These are phyloP conservation scores for Phytophthora citricola DNA, from an alignment of 352 stramenopile species.

Conservation along the genomic window DNA sequence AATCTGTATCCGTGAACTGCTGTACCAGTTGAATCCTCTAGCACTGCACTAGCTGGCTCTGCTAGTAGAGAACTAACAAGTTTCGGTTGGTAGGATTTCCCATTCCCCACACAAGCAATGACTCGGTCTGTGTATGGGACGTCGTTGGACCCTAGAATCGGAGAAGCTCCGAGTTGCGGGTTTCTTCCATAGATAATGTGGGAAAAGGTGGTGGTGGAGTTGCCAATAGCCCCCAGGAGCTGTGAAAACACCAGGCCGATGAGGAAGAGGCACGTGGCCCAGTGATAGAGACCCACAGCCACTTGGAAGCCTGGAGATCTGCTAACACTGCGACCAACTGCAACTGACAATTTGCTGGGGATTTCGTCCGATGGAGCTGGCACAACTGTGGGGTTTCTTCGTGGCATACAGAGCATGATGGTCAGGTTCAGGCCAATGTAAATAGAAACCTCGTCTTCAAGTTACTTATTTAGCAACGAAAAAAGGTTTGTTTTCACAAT, in stretches of 20 bases:
- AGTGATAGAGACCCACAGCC: not conserved
- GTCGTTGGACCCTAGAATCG: not conserved
- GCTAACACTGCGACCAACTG: too few relatives aligned
- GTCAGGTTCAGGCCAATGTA: not conserved
- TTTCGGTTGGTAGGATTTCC: not conserved
- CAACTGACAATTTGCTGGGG: too few relatives aligned
- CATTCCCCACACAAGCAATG: not conserved
- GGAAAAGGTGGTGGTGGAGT: not conserved
- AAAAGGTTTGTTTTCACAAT: not conserved
- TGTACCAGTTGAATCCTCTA: not conserved
- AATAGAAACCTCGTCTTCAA: not conserved
- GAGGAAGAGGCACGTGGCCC: not conserved
- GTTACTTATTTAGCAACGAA: not conserved
- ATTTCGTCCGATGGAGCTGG: too few relatives aligned
- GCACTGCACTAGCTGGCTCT: not conserved
- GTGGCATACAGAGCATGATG: too few relatives aligned
- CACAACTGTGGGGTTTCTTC: too few relatives aligned
- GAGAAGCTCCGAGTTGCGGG: not conserved
- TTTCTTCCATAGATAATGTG: not conserved
- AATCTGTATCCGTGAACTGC: not conserved
- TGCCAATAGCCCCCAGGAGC: not conserved
- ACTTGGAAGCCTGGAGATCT: too few relatives aligned
- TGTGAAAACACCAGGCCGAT: not conserved
- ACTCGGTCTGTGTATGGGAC: not conserved
- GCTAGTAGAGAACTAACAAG: not conserved